Percentiles rank a stretch among this genome's conserved stretches.
These are phyloP conservation scores for Hanseniaspora pseudoguilliermondii DNA, from an alignment of 805 yeast genomes.

Conservation along the genomic window DNA sequence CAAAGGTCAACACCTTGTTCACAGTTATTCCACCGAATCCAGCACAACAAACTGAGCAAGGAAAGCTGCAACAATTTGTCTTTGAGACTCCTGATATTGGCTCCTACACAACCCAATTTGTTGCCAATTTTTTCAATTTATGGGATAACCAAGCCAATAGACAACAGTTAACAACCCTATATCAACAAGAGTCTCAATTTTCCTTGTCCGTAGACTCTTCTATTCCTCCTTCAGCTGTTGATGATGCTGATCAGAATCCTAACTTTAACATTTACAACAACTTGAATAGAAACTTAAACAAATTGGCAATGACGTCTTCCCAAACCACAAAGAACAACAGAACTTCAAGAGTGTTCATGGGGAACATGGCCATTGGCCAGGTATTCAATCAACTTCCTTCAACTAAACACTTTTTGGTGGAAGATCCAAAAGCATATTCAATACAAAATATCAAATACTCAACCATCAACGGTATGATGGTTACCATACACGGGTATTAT, in stretches of 20 bases:
- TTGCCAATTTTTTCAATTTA: constrained; percentile 56
- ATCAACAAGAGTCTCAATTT: constrained; percentile 74
- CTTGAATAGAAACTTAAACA: constrained; percentile 58
- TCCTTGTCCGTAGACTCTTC: constrained; percentile 65
- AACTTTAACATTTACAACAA: constrained; percentile 59
- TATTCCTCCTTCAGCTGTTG: constrained; percentile 39
- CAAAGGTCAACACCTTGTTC: constrained; percentile 36
- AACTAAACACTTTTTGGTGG: constrained; percentile 56
- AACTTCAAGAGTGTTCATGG: constrained; percentile 46
- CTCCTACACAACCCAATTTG: constrained; percentile 58
- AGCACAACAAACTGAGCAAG: constrained; percentile 23
- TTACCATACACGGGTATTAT: constrained; percentile 74
- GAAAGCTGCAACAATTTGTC: constrained; percentile 43
- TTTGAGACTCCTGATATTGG: constrained; percentile 69
- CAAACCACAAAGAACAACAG: constrained; percentile 45
- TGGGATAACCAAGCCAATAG: constrained; percentile 65
- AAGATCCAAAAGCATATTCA: constrained; percentile 53
- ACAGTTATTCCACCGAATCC: constrained; percentile 36
- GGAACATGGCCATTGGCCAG: constrained; percentile 52
- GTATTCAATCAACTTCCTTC: constrained; percentile 61
- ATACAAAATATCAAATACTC: constrained; percentile 67
- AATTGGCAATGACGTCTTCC: constrained; percentile 27
- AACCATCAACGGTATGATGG: constrained; percentile 61
- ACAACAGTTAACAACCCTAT: constrained; percentile 52
- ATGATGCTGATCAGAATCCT: constrained; percentile 26